A percentile compares a stretch with the other conserved stretches of the same genome.
Evolutionary conservation across 768 basidiomycete genomes (phyloP).

Genomic region (Collybia sordida): DNA sequence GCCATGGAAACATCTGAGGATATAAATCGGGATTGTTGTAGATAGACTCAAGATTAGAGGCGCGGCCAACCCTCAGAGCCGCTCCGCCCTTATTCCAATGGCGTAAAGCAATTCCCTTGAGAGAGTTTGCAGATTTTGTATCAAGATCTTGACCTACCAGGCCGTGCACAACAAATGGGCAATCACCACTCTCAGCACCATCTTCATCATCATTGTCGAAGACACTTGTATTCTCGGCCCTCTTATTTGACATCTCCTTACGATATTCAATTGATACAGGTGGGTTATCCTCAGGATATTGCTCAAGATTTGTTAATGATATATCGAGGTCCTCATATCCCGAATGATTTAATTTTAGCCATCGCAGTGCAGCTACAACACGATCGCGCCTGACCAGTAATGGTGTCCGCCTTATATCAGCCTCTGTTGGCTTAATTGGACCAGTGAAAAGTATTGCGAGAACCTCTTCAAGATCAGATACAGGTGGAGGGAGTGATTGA

Average conservation of each 20-base stretch:
- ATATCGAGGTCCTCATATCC: constrained; percentile 30
- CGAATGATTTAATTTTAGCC: constrained; percentile 31
- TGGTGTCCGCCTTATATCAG: constrained; percentile 23
- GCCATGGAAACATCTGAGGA: constrained; percentile 37
- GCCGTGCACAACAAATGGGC: constrained; percentile 36
- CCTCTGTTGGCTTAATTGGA: constrained; percentile 9
- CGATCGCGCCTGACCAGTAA: constrained; percentile 25
- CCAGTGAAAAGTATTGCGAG: constrained; percentile 25
- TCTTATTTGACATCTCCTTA: constrained; percentile 13
- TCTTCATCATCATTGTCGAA: constrained; percentile 22
- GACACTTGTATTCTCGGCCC: constrained; percentile 11
- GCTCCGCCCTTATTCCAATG: constrained; percentile 13
- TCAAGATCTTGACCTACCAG: constrained; percentile 21
- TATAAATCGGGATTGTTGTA: constrained; percentile 31
- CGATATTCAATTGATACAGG: constrained; percentile 23
- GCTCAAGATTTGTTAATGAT: constrained; percentile 17
- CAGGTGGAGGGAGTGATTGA: constrained; percentile 18
- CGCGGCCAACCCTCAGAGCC: constrained; percentile 20
- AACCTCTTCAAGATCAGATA: constrained; percentile 20
- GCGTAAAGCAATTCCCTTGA: constrained; percentile 17
- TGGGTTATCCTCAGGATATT: constrained; percentile 16
- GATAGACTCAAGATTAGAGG: constrained; percentile 15
- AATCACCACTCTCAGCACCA: constrained; percentile 22
- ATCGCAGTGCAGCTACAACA: constrained; percentile 26
- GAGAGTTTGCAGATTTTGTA: constrained; percentile 10